Evolutionary conservation across 139 green algal genomes (phyloP).

Genomic region (Chlamydomonas sp.): DNA sequence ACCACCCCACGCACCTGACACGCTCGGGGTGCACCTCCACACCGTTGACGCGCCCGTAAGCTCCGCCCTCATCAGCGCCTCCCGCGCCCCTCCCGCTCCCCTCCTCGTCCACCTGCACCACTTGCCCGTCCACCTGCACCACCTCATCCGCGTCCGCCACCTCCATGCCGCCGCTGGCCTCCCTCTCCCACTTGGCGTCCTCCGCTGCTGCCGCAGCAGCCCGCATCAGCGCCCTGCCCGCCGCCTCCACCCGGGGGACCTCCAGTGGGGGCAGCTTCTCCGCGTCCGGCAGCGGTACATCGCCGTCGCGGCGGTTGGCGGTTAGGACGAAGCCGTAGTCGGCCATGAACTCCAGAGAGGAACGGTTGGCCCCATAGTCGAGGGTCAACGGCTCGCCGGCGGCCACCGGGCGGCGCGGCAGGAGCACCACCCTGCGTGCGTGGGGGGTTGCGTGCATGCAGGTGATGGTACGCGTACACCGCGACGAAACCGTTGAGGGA

Average conservation of each 20-base stretch:
- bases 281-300: not conserved
- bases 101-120: not conserved
- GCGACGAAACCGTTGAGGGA: too few relatives aligned
- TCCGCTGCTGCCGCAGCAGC: not conserved
- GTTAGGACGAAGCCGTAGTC: conserved; percentile 26
- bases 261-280: conserved; percentile 35
- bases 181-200: not conserved
- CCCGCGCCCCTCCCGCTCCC: not conserved
- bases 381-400: conserved; percentile 36
- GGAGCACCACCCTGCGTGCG: conserved; percentile 13
- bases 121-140: not conserved
- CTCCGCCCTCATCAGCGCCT: not conserved
- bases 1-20: too few relatives aligned
- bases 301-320: conserved; percentile 14
- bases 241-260: not conserved
- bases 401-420: not conserved
- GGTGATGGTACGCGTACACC: too few relatives aligned
- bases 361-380: conserved; percentile 31
- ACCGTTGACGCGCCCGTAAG: too few relatives aligned
- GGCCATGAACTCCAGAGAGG: conserved; percentile 29
- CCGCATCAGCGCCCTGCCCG: not conserved
- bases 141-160: not conserved
- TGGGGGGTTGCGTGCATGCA: too few relatives aligned
- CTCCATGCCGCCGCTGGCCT: not conserved
- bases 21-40: too few relatives aligned